Evolutionary conservation across 345 rosid genomes (phyloP).

Genomic region (Ceriops zippeliana): DNA sequence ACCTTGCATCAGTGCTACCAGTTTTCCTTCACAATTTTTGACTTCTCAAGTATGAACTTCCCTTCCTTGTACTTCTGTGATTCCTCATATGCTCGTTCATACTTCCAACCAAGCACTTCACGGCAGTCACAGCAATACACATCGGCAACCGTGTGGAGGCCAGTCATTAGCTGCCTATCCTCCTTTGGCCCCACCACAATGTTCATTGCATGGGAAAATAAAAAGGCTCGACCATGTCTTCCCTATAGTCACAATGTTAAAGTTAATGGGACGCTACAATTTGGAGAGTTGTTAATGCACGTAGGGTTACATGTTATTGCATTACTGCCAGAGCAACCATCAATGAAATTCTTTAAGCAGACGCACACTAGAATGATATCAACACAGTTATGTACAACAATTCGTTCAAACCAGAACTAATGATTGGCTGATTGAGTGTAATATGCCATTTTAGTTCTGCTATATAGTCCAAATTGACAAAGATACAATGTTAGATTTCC

Average conservation of each 20-base stretch:
- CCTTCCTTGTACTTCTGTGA: constrained; percentile 31
- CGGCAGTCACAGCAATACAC: constrained; percentile 20
- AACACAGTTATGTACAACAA: neutral
- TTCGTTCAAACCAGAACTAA: no score
- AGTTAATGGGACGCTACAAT: neutral
- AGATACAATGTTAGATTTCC: no score
- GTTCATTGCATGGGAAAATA: constrained; percentile 24
- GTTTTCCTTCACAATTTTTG: constrained; percentile 32
- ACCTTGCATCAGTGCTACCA: constrained; percentile 14
- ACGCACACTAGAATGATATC: neutral
- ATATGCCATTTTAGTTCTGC: no score
- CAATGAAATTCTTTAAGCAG: neutral
- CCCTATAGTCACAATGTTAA: constrained; percentile 38
- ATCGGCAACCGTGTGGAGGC: constrained; percentile 25
- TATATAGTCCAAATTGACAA: no score
- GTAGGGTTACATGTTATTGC: neutral
- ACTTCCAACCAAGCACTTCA: constrained; percentile 27
- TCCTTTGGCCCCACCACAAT: constrained; percentile 16
- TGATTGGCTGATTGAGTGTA: no score
- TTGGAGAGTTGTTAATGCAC: neutral
- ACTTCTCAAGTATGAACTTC: constrained; percentile 23
- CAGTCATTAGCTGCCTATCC: constrained; percentile 23
- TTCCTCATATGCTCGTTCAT: constrained; percentile 27
- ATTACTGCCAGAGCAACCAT: neutral
- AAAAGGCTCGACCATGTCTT: constrained; percentile 25